A percentile compares a stretch with the other conserved stretches of the same genome.
Conservation (phyloP, 495 filamentous ascomycete species). For the Parmelia sp. region DNA sequence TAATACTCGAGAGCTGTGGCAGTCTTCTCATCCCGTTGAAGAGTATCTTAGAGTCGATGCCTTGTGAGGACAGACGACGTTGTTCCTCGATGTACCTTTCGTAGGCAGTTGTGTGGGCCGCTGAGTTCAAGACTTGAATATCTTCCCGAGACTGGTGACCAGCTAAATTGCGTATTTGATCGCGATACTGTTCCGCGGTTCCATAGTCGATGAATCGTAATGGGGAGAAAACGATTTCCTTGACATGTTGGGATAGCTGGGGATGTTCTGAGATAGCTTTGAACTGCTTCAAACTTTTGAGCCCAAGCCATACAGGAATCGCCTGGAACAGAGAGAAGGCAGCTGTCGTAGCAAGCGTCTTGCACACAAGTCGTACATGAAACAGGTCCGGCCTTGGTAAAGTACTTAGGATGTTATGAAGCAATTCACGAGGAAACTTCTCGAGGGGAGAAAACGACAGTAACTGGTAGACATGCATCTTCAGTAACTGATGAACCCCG, state of each 20-base stretch:
- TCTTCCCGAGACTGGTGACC: neutral
- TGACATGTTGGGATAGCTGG: conserved; percentile 11
- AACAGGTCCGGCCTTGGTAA: conserved; percentile 1
- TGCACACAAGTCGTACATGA: neutral
- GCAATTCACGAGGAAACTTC: conserved; percentile 3
- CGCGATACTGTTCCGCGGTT: neutral
- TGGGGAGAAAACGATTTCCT: conserved; percentile 14
- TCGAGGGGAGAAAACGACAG: conserved; percentile 5
- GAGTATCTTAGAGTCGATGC: neutral
- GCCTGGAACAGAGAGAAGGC: conserved; percentile 10
- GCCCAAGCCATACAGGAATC: conserved; percentile 11
- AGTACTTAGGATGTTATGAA: neutral
- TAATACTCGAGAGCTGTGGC: neutral
- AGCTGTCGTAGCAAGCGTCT: neutral
- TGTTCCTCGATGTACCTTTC: neutral
- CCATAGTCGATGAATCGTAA: conserved; percentile 6
- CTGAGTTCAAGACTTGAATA: neutral
- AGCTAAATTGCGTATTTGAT: neutral
- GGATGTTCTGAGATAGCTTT: conserved; percentile 10
- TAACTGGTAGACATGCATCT: conserved; percentile 2
- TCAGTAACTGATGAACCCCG: neutral
- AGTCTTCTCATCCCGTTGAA: conserved; percentile 6
- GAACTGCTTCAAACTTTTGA: conserved; percentile 15
- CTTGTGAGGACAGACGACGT: neutral
- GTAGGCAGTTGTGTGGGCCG: conserved; percentile 4